Conservation (phyloP, 2,329 filamentous ascomycete genomes). For the Sporothrix globosa region DNA sequence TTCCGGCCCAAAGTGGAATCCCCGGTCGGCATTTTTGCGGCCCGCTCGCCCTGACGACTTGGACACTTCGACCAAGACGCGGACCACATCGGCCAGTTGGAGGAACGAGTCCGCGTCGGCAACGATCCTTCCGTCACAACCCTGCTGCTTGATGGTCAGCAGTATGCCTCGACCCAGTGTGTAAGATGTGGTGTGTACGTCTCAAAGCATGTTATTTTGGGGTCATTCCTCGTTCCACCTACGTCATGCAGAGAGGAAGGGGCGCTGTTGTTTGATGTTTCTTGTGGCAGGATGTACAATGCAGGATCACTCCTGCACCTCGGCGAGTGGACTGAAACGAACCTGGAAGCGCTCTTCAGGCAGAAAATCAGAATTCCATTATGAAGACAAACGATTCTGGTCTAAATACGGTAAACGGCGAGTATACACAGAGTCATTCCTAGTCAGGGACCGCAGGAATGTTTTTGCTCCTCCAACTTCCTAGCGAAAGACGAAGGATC, state of each 20-base stretch:
- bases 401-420: not conserved
- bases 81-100: not conserved
- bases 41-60: not conserved
- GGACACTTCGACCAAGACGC: not conserved
- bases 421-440: not conserved
- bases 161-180: not conserved
- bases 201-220: not conserved
- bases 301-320: not conserved
- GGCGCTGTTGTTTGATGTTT: conserved; percentile 8
- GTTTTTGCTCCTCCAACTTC: no score
- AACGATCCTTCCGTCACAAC: not conserved
- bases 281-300: not conserved
- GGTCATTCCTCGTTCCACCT: no score
- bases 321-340: not conserved
- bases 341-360: not conserved
- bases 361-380: no score
- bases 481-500: not conserved
- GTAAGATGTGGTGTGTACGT: not conserved
- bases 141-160: no score
- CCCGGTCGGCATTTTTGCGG: not conserved
- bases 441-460: not conserved
- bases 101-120: not conserved
- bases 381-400: no score
- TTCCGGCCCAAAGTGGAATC: no score
- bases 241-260: not conserved